Conservation (phyloP, 805 yeast species). For the Metschnikowia colocasiae region DNA sequence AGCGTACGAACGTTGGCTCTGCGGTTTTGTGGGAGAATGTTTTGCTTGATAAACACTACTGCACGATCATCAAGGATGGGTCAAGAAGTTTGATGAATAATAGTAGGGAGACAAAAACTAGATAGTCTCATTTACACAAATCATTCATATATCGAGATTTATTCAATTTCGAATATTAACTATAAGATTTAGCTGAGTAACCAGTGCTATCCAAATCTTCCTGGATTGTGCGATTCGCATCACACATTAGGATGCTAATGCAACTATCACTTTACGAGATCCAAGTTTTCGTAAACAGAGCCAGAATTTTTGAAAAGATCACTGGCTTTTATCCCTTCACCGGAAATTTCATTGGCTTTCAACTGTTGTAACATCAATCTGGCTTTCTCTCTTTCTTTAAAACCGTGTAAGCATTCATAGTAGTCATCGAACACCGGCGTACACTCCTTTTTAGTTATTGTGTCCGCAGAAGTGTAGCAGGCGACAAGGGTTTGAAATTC, state of each 20-base stretch:
- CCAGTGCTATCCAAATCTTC: background rate
- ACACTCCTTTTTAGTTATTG: slow-evolving; percentile 39
- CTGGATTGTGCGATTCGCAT: background rate
- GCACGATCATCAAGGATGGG: slow-evolving; percentile 76
- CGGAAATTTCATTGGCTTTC: slow-evolving; percentile 40
- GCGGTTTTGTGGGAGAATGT: slow-evolving; percentile 90
- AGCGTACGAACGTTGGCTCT: slow-evolving; percentile 79
- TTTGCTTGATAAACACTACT: slow-evolving; percentile 74
- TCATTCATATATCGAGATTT: background rate
- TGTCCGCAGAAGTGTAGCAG: slow-evolving; percentile 45
- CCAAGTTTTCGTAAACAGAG: slow-evolving; percentile 40
- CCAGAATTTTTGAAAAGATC: slow-evolving; percentile 43
- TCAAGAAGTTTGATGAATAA: slow-evolving; percentile 39
- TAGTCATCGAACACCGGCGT: slow-evolving; percentile 44
- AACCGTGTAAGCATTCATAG: slow-evolving; percentile 46
- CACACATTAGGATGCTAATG: background rate
- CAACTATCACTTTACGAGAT: slow-evolving; percentile 27
- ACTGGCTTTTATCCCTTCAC: slow-evolving; percentile 40
- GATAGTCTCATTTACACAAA: background rate
- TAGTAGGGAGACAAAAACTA: slow-evolving; percentile 24
- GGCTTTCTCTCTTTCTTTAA: slow-evolving; percentile 43
- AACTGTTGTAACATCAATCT: slow-evolving; percentile 45
- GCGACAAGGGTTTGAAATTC: slow-evolving; percentile 44
- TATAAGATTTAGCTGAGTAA: background rate
- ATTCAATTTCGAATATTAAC: background rate